These are phyloP conservation scores for Iberis pinnata DNA, from an alignment of 345 rosid species.

Conservation along the genomic window DNA sequence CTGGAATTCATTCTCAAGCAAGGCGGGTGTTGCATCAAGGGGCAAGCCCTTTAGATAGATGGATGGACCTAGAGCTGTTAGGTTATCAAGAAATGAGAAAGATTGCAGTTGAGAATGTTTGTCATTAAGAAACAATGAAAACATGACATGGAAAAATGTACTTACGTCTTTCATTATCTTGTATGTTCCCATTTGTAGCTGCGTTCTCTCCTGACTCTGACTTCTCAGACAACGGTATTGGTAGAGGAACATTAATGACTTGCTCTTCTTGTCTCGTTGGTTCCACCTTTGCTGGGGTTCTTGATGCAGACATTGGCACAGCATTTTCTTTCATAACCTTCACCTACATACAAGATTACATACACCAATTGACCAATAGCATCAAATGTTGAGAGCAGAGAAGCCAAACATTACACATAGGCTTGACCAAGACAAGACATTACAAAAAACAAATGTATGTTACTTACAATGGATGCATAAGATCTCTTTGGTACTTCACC, in stretches of 20 bases:
- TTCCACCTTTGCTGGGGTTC: conserved; percentile 43
- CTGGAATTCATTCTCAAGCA: conserved; percentile 78
- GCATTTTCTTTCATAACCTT: conserved; percentile 72
- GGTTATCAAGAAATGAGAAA: conserved; percentile 5
- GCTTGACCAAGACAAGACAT: conserved; percentile 3
- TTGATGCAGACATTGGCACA: conserved; percentile 35
- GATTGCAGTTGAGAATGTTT: conserved; percentile 4
- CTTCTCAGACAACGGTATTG: conserved; percentile 36
- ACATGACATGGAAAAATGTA: neutral
- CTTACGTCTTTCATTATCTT: conserved; percentile 50
- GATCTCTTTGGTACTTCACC: conserved; percentile 83
- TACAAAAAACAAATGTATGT: conserved; percentile 1
- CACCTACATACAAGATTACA: conserved; percentile 37
- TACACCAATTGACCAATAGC: neutral
- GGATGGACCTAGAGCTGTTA: conserved; percentile 69
- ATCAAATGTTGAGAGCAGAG: neutral
- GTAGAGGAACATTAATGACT: conserved; percentile 36
- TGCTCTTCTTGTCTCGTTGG: conserved; percentile 58
- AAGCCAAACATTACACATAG: neutral
- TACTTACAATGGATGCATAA: conserved; percentile 84
- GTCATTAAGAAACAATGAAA: neutral
- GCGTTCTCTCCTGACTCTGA: conserved; percentile 39
- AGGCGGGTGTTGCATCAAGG: conserved; percentile 48
- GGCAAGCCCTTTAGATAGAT: conserved; percentile 85
- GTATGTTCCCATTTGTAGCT: conserved; percentile 51